Conservation (phyloP, 768 basidiomycete genomes). For the Serendipita vermifera region DNA sequence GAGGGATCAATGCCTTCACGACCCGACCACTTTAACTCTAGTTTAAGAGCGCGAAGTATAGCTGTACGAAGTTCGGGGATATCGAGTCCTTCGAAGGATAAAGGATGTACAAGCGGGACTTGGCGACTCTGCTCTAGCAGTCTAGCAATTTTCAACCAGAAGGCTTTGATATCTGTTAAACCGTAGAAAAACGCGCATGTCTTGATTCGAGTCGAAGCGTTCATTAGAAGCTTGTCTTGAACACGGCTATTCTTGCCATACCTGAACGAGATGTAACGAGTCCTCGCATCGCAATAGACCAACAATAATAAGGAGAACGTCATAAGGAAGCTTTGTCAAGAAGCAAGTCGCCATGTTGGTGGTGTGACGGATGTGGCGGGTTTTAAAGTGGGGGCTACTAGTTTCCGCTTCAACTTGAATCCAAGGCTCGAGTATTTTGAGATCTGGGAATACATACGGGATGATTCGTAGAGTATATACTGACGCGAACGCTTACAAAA, state of each 20-base stretch:
- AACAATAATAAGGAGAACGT: too few species aligned
- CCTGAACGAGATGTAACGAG: neutral
- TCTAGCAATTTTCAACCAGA: neutral
- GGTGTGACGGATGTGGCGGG: too few species aligned
- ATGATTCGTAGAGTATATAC: too few species aligned
- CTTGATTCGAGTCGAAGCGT: neutral
- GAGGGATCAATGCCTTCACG: neutral
- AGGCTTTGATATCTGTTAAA: neutral
- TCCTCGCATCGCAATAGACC: too few species aligned
- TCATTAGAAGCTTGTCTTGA: neutral
- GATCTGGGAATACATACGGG: too few species aligned
- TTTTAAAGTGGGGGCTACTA: too few species aligned
- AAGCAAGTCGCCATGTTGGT: too few species aligned
- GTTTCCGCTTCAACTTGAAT: too few species aligned
- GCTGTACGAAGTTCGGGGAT: neutral
- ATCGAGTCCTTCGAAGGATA: neutral
- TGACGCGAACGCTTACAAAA: too few species aligned
- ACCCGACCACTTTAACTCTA: neutral
- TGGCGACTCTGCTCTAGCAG: neutral
- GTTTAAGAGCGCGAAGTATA: neutral
- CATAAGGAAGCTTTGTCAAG: too few species aligned
- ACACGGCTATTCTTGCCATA: neutral
- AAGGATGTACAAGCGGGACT: constrained; percentile 2
- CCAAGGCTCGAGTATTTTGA: too few species aligned
- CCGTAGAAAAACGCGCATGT: neutral